Base-by-base conservation (phyloP, 257 asterid genomes). In the Leptodermis oblonga region DNA sequence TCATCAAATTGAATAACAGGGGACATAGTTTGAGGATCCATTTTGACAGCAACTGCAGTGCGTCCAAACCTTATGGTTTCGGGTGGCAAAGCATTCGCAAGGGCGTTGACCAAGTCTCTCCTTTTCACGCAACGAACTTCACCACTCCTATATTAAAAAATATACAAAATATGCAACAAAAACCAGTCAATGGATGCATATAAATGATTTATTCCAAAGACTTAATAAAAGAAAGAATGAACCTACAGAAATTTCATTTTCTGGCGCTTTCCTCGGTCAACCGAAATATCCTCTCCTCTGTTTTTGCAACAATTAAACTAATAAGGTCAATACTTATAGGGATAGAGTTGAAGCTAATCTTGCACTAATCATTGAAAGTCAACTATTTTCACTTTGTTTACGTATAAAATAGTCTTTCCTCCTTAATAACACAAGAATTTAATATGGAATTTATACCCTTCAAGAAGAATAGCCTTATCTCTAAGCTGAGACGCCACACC, bases 121-220 rank as follows among this genome's bases (percentile, higher is more conserved):
- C 86, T 78, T 37, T 73, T 76, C 63, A 81, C 33, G 68, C 86
- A 78, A 15, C 83, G 86, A 73, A 53, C 65, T 61, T 78, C 86
- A 5, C 79, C 79, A 23, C 26, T 37, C 42, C 79, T 74, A 45
- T 42, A n/a, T n/a, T n/a, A n/a, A n/a, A n/a, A n/a, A n/a, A n/a
- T n/a, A n/a, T n/a, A 34, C 39, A 34, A 34, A 34, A 34, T 34
- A 6, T 6, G 6, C 6, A 34, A 34, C 39, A 34, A 34, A 34
- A 34, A 34, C 39, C 6, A 34, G 39, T 34, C 39, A 34, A 34
- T 34, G 39, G 39, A 34, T 34, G 39, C n/a, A n/a, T n/a, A n/a
- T n/a, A n/a, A n/a, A n/a, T n/a, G n/a, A n/a, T n/a, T n/a, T n/a
- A n/a, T n/a, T n/a, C n/a, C n/a, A n/a, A n/a, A n/a, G n/a, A n/a